phyloP scores from a whole-genome alignment of 352 stramenopile species.

The Lagenidium giganteum region DNA sequence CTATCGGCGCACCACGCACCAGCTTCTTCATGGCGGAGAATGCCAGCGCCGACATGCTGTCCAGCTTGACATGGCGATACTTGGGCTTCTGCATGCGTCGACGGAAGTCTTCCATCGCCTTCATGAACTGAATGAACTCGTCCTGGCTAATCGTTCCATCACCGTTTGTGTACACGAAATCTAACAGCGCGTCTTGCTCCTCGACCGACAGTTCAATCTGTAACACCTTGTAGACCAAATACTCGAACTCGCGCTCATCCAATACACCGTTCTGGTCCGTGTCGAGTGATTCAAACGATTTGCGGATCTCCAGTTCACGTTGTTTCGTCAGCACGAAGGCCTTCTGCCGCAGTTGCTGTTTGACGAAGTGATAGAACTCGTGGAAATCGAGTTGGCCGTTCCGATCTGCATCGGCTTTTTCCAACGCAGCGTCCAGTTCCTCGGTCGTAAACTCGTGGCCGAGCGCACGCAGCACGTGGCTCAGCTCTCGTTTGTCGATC shows the following conservation, averaged over 20 bases:
- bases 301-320: conserved; percentile 69
- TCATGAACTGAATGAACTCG: conserved; percentile 75
- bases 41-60: conserved; percentile 37
- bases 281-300: conserved; percentile 66
- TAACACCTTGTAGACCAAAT: conserved; percentile 66
- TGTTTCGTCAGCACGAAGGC: conserved; percentile 49
- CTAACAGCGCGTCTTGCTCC: conserved; percentile 62
- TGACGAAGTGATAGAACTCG: conserved; percentile 71
- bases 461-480: conserved; percentile 56
- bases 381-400: conserved; percentile 72
- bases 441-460: conserved; percentile 65
- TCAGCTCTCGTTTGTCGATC: conserved; percentile 68
- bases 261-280: conserved; percentile 58
- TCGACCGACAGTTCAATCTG: conserved; percentile 70
- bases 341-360: conserved; percentile 48
- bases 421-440: conserved; percentile 62
- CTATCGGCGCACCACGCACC: conserved; percentile 49
- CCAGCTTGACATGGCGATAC: conserved; percentile 33
- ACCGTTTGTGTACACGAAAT: conserved; percentile 59
- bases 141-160: conserved; percentile 62
- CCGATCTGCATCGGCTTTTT: conserved; percentile 45
- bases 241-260: conserved; percentile 73
- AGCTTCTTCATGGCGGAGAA: conserved; percentile 79
- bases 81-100: conserved; percentile 23
- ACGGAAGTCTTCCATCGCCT: conserved; percentile 52